phyloP scores from a whole-genome alignment of 768 basidiomycete genomes.

The Serendipita vermifera region DNA sequence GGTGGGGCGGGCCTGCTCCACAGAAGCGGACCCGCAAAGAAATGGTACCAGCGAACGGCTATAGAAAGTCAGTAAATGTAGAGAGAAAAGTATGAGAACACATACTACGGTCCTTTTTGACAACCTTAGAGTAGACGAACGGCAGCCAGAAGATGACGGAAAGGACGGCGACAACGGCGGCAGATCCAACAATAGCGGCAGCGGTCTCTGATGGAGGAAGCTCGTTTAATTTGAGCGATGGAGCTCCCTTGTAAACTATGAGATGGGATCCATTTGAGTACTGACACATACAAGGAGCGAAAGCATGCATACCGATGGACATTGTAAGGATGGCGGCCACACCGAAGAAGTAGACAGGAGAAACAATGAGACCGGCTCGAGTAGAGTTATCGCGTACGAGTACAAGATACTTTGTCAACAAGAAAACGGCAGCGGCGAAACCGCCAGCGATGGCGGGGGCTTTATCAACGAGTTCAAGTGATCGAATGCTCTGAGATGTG shows the following conservation, averaged over 20 bases:
- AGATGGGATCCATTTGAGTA: too few species aligned
- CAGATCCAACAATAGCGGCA: slow-evolving; percentile 27
- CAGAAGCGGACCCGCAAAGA: slow-evolving; percentile 31
- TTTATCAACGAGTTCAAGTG: too few species aligned
- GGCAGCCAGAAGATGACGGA: slow-evolving; percentile 30
- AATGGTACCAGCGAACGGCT: slow-evolving; percentile 29
- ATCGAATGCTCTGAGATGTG: too few species aligned
- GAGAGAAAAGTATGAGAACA: too few species aligned
- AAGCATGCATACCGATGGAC: too few species aligned
- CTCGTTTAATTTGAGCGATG: slow-evolving; percentile 25
- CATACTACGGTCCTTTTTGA: too few species aligned
- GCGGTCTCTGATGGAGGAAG: slow-evolving; percentile 21
- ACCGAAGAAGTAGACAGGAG: slow-evolving; percentile 24
- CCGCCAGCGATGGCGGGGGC: slow-evolving; percentile 25
- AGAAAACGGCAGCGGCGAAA: slow-evolving; percentile 25
- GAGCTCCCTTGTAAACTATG: too few species aligned
- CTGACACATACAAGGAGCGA: too few species aligned
- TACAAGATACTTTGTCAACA: slow-evolving; percentile 25
- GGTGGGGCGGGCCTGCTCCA: slow-evolving; percentile 24
- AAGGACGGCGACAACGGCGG: slow-evolving; percentile 22
- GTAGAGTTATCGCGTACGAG: slow-evolving; percentile 24
- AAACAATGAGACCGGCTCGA: slow-evolving; percentile 22
- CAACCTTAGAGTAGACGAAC: slow-evolving; percentile 28
- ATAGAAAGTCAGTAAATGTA: too few species aligned
- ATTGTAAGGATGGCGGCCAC: slow-evolving; percentile 27